Evolutionary conservation across 176 grass and related monocot genomes (phyloP), one percentile per base, ranked within the genome.

Genomic region (Urochloa ruziziensis): DNA sequence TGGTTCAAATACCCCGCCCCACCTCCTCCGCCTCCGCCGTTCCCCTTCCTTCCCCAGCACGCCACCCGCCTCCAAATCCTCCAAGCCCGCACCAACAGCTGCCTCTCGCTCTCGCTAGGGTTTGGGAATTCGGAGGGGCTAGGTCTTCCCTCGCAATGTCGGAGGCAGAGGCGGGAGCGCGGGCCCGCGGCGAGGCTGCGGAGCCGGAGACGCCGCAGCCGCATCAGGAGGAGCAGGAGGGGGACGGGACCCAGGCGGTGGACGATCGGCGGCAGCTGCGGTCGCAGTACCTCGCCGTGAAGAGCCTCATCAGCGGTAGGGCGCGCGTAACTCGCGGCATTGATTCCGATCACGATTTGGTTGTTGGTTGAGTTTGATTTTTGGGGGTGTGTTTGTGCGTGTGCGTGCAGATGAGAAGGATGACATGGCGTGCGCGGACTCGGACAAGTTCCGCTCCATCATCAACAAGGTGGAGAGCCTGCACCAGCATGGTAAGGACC

Each of bases 281-380:
- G 47, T 98, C 91, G 74, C 84, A 87, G 34, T 93, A 98, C 84
- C 88, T 87, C 37, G 89, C 82, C 54, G 83, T 95, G 49, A 95
- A 98, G 85, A 91, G 58, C 74, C 46, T 87, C 23, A 95, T 95
- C 72, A 90, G 75, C 69, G 92, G 96, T 98, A 69, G 2, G 74
- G n/a, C 13, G 4, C 9, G 27, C 3, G 44, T 7, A 36, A 37
- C 29, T 2, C 15, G 80, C 10, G 29, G 88, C 48, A 6, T 11
- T 5, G 73, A 2, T 74, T 77, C 5, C 10, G 36, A 33, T 66
- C 34, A 5, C 25, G 6, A 66, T 6, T 32, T 62, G 33, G 35
- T 4, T 48, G 53, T 24, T 6, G 14, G 14, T 57, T 56, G 27
- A 37, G 12, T 83, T 70, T 48, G 32, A 21, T 59, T 43, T 72